Evolutionary conservation across 306 rosid genomes (phyloP).

Genomic region (Castanopsis chinensis): DNA sequence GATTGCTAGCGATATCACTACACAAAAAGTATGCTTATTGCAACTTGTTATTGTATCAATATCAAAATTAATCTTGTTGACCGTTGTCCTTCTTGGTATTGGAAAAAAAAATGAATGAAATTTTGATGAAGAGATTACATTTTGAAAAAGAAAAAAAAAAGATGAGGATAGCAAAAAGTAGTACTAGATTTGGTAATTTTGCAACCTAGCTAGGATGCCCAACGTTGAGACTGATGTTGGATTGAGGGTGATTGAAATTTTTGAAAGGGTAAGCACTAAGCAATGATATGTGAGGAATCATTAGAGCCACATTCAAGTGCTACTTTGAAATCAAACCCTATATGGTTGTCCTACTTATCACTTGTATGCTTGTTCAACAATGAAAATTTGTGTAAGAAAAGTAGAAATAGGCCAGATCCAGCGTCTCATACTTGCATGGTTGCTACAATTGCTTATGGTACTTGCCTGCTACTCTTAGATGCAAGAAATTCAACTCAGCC

Average conservation of each 20-base stretch:
- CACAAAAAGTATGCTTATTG: too few species aligned
- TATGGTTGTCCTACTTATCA: neutral
- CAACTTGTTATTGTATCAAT: too few species aligned
- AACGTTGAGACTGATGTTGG: neutral
- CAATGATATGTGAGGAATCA: neutral
- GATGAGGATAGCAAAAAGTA: too few species aligned
- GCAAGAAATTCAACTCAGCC: neutral
- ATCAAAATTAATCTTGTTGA: too few species aligned
- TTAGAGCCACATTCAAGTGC: neutral
- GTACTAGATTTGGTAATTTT: too few species aligned
- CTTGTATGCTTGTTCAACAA: neutral
- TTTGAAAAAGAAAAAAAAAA: too few species aligned
- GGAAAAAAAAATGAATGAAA: neutral
- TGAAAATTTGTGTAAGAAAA: neutral
- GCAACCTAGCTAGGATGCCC: too few species aligned
- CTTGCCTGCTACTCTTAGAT: neutral
- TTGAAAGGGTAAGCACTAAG: neutral
- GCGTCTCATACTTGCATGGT: neutral
- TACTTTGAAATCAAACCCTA: neutral
- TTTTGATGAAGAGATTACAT: too few species aligned
- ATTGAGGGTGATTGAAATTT: neutral
- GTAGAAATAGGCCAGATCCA: neutral
- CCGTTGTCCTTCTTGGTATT: neutral
- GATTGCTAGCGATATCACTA: neutral
- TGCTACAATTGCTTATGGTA: neutral